phyloP scores from a whole-genome alignment of 768 basidiomycete genomes.

The Hebeloma cylindrosporum region DNA sequence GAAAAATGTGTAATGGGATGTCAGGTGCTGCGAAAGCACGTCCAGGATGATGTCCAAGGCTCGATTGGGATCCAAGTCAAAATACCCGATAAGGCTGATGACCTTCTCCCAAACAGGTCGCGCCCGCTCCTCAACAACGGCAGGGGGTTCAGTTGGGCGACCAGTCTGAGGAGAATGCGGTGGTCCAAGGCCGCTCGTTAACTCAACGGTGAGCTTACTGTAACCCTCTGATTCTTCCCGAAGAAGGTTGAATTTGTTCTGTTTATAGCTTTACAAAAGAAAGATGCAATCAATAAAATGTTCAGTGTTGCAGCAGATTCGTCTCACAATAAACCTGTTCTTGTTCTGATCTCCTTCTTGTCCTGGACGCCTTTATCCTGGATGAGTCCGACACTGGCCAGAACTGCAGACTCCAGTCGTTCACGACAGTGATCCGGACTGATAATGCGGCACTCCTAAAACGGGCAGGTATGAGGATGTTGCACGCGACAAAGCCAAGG shows the following conservation, averaged over 20 bases:
- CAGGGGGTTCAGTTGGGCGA: slow-evolving; percentile 57
- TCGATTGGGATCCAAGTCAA: slow-evolving; percentile 93
- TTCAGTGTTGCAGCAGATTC: background rate
- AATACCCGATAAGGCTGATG: slow-evolving; percentile 90
- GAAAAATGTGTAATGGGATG: slow-evolving; percentile 87
- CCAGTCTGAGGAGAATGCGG: slow-evolving; percentile 70
- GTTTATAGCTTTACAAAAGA: slow-evolving; percentile 72
- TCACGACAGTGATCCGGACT: slow-evolving; percentile 66
- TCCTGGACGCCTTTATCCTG: slow-evolving; percentile 64
- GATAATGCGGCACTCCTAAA: slow-evolving; percentile 59
- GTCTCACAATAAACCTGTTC: slow-evolving; percentile 83
- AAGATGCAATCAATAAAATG: slow-evolving; percentile 5
- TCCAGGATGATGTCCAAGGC: slow-evolving; percentile 94
- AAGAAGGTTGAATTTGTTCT: slow-evolving; percentile 97
- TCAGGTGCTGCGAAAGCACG: slow-evolving; percentile 78
- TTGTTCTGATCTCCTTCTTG: slow-evolving; percentile 78
- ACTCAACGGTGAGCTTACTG: slow-evolving; percentile 85
- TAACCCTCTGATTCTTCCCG: slow-evolving; percentile 98
- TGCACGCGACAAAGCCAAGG: slow-evolving; percentile 1
- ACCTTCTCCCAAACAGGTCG: slow-evolving; percentile 79
- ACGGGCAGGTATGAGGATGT: slow-evolving; percentile 6
- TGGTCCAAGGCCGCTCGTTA: slow-evolving; percentile 74
- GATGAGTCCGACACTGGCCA: slow-evolving; percentile 66
- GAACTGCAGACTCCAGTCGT: slow-evolving; percentile 64
- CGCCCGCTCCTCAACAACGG: slow-evolving; percentile 62